phyloP scores from a whole-genome alignment of 495 filamentous ascomycete genomes.

The Zalerion maritima region DNA sequence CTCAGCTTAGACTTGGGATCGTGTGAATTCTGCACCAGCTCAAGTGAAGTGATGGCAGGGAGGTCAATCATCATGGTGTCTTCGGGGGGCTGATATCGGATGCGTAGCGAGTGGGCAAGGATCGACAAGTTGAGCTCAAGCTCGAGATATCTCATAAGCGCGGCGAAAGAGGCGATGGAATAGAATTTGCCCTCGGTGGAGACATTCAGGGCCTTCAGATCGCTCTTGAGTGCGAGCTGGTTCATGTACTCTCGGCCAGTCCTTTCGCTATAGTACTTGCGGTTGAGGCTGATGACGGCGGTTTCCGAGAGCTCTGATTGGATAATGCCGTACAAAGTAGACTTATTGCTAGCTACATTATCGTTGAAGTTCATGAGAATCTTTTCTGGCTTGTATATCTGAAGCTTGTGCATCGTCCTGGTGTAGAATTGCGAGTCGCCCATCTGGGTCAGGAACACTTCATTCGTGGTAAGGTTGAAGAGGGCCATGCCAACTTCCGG shows the following conservation, averaged over 20 bases:
- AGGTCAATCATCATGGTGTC: conserved; percentile 91
- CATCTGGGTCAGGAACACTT: conserved; percentile 78
- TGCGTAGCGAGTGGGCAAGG: conserved; percentile 59
- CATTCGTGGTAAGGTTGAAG: conserved; percentile 67
- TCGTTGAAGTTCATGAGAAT: conserved; percentile 58
- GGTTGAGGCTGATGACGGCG: conserved; percentile 50
- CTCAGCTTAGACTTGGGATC: conserved; percentile 59
- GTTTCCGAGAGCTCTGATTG: conserved; percentile 49
- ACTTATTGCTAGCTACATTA: conserved; percentile 43
- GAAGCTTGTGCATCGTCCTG: conserved; percentile 68
- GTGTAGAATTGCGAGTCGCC: conserved; percentile 81
- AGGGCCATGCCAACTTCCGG: conserved; percentile 83
- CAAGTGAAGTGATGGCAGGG: conserved; percentile 67
- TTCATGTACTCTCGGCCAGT: conserved; percentile 67
- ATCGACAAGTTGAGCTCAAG: conserved; percentile 46
- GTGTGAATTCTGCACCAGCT: conserved; percentile 79
- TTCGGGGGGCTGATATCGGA: conserved; percentile 78
- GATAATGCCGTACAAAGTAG: conserved; percentile 63
- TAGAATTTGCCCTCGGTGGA: conserved; percentile 77
- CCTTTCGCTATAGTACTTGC: conserved; percentile 80
- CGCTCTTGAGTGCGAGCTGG: conserved; percentile 57
- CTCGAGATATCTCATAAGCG: conserved; percentile 77
- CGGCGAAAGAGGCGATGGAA: conserved; percentile 76
- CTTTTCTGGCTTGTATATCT: conserved; percentile 61
- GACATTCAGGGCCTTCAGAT: conserved; percentile 64